These are phyloP conservation scores for Fusarium palustre DNA, from an alignment of 2,329 filamentous ascomycete genomes.

Conservation along the genomic window DNA sequence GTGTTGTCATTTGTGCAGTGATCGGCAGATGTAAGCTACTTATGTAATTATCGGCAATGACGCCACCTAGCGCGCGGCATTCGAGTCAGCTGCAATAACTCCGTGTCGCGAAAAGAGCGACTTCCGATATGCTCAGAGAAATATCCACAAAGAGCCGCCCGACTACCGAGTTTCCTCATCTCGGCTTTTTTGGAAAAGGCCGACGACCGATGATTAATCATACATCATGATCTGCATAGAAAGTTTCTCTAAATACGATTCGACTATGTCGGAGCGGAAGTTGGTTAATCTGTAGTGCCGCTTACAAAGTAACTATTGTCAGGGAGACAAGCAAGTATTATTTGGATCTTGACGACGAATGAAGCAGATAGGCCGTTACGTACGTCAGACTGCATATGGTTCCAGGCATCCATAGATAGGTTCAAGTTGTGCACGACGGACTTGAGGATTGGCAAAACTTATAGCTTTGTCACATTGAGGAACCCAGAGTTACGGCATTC, in stretches of 20 bases:
- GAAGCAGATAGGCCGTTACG: background rate
- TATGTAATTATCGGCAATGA: background rate
- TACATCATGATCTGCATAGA: background rate
- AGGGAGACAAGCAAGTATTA: background rate
- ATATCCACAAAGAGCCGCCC: slow-evolving; percentile 17
- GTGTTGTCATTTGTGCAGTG: background rate
- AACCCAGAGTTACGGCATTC: background rate
- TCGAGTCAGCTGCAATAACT: slow-evolving; percentile 6
- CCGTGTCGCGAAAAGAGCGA: slow-evolving; percentile 13
- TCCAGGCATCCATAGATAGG: background rate
- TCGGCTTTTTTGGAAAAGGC: background rate
- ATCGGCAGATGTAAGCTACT: slow-evolving; percentile 14
- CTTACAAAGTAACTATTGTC: background rate
- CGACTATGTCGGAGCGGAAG: background rate
- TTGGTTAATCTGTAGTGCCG: background rate
- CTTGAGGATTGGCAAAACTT: background rate
- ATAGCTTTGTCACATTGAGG: background rate
- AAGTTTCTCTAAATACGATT: background rate
- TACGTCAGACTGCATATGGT: background rate
- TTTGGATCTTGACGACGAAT: background rate
- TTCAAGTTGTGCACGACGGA: background rate
- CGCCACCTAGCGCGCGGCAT: slow-evolving; percentile 4
- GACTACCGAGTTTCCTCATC: slow-evolving; percentile 10
- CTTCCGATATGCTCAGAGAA: background rate
- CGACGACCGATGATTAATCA: background rate